These are phyloP conservation scores for Heimioporus sp. DNA, from an alignment of 768 basidiomycete genomes.

Conservation along the genomic window DNA sequence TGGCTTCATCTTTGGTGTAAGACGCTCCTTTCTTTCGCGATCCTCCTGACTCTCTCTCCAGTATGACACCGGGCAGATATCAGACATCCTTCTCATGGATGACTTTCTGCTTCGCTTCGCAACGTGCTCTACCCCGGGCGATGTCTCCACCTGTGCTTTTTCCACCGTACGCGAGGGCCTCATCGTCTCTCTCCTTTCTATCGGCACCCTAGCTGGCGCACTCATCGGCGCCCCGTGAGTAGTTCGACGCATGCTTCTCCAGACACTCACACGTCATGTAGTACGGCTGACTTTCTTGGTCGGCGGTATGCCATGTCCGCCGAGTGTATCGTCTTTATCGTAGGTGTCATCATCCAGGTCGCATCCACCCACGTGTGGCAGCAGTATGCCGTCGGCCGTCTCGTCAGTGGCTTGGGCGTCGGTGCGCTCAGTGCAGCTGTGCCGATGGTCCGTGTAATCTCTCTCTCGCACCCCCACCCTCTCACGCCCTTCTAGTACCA, in stretches of 20 bases:
- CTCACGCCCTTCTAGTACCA: conserved; percentile 45
- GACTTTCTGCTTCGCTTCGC: conserved; percentile 68
- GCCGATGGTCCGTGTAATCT: conserved; percentile 44
- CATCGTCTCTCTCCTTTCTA: conserved; percentile 68
- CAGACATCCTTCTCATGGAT: conserved; percentile 70
- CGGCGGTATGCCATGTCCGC: conserved; percentile 62
- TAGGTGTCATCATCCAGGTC: conserved; percentile 64
- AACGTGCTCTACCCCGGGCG: conserved; percentile 40
- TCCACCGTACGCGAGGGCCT: conserved; percentile 56
- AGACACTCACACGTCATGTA: conserved; percentile 18
- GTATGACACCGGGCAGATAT: conserved; percentile 79
- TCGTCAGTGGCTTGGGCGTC: conserved; percentile 65
- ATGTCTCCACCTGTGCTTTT: conserved; percentile 48
- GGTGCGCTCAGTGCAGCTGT: conserved; percentile 68
- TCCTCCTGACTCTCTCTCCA: conserved; percentile 15
- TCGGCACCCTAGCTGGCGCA: conserved; percentile 66
- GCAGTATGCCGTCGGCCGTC: conserved; percentile 65
- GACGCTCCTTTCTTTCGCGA: background rate
- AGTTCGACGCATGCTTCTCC: background rate
- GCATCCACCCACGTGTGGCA: conserved; percentile 52
- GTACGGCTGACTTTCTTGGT: conserved; percentile 63
- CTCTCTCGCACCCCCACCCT: background rate
- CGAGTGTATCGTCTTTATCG: conserved; percentile 54
- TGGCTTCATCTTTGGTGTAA: conserved; percentile 58
- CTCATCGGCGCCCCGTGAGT: conserved; percentile 60